phyloP scores from a whole-genome alignment of 2,329 filamentous ascomycete genomes.

The Penicillium hesseltinei region DNA sequence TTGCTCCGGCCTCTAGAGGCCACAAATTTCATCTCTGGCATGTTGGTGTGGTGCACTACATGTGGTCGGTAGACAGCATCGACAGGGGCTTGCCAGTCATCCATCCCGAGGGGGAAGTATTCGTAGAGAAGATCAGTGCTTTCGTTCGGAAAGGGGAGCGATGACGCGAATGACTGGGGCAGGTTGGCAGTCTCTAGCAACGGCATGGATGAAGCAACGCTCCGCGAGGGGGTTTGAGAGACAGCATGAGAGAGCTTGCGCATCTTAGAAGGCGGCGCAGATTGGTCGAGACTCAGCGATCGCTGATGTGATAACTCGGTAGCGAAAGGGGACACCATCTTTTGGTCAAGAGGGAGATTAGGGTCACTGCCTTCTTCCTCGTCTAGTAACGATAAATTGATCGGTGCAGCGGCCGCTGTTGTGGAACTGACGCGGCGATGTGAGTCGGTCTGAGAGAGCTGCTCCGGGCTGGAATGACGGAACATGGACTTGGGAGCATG shows the following conservation, averaged over 20 bases:
- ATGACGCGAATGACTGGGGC: slow-evolving; percentile 57
- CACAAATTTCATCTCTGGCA: slow-evolving; percentile 69
- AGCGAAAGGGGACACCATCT: slow-evolving; percentile 23
- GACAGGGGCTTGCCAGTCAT: slow-evolving; percentile 88
- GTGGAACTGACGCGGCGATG: slow-evolving; percentile 34
- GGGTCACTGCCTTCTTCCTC: slow-evolving; percentile 54
- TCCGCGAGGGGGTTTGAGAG: slow-evolving; percentile 30
- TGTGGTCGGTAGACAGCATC: slow-evolving; percentile 89
- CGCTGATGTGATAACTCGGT: slow-evolving; percentile 30
- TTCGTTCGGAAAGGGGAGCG: slow-evolving; percentile 52
- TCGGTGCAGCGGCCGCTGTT: slow-evolving; percentile 38
- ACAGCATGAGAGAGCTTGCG: slow-evolving; percentile 37
- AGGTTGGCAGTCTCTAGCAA: slow-evolving; percentile 33
- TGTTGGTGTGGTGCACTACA: slow-evolving; percentile 81
- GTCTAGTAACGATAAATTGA: slow-evolving; percentile 57
- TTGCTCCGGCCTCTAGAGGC: slow-evolving; percentile 66
- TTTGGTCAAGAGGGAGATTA: slow-evolving; percentile 20
- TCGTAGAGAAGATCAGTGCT: slow-evolving; percentile 85
- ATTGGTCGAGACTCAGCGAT: slow-evolving; percentile 26
- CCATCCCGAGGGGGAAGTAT: slow-evolving; percentile 86
- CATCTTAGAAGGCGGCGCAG: slow-evolving; percentile 40
- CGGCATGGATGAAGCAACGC: slow-evolving; percentile 34
- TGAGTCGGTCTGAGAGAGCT: slow-evolving; percentile 43
- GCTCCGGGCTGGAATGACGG: slow-evolving; percentile 54
- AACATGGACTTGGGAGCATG: slow-evolving; percentile 41